A percentile compares a stretch with the other conserved stretches of the same genome.
phyloP scores from a whole-genome alignment of 2,329 filamentous ascomycete species.

The Arthrocladium fulminans region DNA sequence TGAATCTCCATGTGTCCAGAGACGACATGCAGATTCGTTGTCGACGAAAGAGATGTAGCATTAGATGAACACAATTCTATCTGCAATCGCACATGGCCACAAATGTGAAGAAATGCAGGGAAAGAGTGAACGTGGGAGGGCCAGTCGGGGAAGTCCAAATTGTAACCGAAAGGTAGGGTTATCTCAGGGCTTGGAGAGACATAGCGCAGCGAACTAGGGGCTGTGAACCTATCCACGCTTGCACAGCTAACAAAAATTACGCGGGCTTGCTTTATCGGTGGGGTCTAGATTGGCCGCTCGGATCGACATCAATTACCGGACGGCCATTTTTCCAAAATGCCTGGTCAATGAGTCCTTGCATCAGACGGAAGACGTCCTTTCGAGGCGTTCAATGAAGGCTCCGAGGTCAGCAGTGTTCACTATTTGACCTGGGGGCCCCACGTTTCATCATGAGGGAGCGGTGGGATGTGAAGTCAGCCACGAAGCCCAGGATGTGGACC shows the following conservation, averaged over 20 bases:
- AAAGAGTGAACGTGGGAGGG: not conserved
- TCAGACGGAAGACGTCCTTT: not conserved
- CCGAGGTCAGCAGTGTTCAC: not conserved
- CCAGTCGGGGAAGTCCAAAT: conserved; percentile 1
- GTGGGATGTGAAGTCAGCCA: not conserved
- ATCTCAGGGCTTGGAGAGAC: not conserved
- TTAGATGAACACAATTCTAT: not conserved
- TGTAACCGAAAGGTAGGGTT: not conserved
- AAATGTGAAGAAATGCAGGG: not conserved
- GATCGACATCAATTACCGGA: not conserved
- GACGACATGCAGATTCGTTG: conserved; percentile 4
- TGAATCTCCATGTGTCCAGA: conserved; percentile 45
- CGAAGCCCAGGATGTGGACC: not conserved
- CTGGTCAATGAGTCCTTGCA: not conserved
- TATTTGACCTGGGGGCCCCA: not conserved
- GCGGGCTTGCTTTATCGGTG: not conserved
- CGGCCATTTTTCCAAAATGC: not conserved
- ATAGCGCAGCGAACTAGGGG: not conserved
- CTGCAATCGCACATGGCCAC: not conserved
- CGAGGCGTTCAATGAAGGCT: not conserved
- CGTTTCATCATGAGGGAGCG: not conserved
- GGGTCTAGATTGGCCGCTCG: not conserved
- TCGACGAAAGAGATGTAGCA: not conserved
- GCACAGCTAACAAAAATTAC: not conserved
- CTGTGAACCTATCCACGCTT: not conserved